These are phyloP conservation scores for Ascoidea tarda DNA, from an alignment of 805 yeast species.

Conservation along the genomic window DNA sequence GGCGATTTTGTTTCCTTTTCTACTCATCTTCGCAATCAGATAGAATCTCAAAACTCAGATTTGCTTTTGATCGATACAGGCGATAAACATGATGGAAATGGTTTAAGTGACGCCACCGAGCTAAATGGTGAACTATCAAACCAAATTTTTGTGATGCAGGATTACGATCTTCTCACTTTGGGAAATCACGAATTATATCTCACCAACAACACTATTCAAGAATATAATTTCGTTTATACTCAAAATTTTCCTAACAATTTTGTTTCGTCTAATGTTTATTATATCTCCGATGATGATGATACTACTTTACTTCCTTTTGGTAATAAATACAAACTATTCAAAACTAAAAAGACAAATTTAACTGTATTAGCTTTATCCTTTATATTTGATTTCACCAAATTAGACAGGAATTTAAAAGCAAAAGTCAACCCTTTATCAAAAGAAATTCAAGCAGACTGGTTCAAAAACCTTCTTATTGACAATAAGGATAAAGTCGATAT, in stretches of 20 bases:
- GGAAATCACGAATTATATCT: conserved; percentile 88
- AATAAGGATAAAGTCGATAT: conserved; percentile 36
- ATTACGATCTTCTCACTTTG: conserved; percentile 67
- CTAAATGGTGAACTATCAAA: conserved; percentile 60
- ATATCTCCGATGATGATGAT: conserved; percentile 21
- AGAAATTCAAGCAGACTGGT: conserved; percentile 50
- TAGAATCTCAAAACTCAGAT: conserved; percentile 37
- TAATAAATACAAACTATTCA: conserved; percentile 45
- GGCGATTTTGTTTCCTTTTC: conserved; percentile 77
- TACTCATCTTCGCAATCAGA: conserved; percentile 29
- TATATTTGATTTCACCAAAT: conserved; percentile 49
- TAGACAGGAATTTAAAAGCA: conserved; percentile 39
- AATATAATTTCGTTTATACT: conserved; percentile 46
- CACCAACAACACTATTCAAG: conserved; percentile 48
- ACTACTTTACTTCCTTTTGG: conserved; percentile 52
- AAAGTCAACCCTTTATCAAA: conserved; percentile 49
- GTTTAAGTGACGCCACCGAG: conserved; percentile 62
- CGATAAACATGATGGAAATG: conserved; percentile 92
- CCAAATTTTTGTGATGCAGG: conserved; percentile 44
- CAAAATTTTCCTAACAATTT: conserved; percentile 43
- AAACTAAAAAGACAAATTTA: conserved; percentile 36
- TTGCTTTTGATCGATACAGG: conserved; percentile 75
- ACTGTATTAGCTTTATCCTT: conserved; percentile 64
- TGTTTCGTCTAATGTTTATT: conserved; percentile 62
- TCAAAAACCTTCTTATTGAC: conserved; percentile 24